Evolutionary conservation across 1,139 yeast genomes (phyloP), one percentile per base, ranked within the genome.

Genomic region (Sugiyamaella pinicola): DNA sequence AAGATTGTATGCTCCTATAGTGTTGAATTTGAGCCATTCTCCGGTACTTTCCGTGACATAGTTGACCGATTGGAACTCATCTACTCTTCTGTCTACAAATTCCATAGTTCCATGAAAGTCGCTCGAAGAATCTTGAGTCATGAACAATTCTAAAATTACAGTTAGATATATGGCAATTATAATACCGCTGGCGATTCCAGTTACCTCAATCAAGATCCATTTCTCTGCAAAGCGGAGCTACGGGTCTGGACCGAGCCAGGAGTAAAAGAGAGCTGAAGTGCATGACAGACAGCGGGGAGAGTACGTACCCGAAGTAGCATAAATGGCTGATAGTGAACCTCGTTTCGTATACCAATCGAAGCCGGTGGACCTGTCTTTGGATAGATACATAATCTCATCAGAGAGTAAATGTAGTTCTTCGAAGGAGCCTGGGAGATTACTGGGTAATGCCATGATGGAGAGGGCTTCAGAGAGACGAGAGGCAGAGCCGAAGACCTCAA

Each of bases 261-360:
- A n/a, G n/a, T n/a, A n/a, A n/a, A n/a, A n/a, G n/a, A n/a, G n/a
- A n/a, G n/a, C n/a, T n/a, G n/a, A n/a, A n/a, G n/a, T n/a, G n/a
- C n/a, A n/a, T n/a, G n/a, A n/a, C n/a, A n/a, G n/a, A n/a, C n/a
- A n/a, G n/a, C n/a, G n/a, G n/a, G 26, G 5, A 37, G 12, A 31
- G n/a, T 24, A 35, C 53, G 26, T 44, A 50, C 53, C 53, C 1
- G 72, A 65, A 33, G 85, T 77, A 1, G 87, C 86, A 66, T 87
- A 89, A 3, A 87, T 79, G 0, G 86, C 76, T 17, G 89, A 78
- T 26, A 91, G 68, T 4, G 87, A 79, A 24, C 84, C 73, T 60
- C 98, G 76, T 66, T 90, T 87, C n/a, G 95, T 75, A 68, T 93
- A 93, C 99, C 99, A 93, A 2, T 88, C 85, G 68, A 87, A 84